A percentile compares a stretch with the other conserved stretches of the same genome.
phyloP scores from a whole-genome alignment of 768 basidiomycete species.

The Boletus subparvulus region DNA sequence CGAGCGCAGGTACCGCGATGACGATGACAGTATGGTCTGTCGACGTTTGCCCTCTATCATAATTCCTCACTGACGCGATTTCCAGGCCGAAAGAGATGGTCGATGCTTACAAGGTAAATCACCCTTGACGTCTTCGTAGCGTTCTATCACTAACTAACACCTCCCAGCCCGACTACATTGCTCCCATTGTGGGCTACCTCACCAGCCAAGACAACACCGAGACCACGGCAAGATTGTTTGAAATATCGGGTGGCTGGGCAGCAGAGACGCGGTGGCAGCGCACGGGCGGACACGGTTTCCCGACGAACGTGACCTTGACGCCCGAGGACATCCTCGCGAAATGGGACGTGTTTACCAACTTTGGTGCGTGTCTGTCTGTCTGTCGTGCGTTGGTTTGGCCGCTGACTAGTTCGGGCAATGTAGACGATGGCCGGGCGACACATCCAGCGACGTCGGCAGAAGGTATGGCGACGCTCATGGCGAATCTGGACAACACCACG shows the following conservation, averaged over 20 bases:
- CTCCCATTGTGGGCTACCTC: constrained; percentile 90
- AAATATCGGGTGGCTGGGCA: constrained; percentile 88
- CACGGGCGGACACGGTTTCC: constrained; percentile 84
- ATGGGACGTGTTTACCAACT: constrained; percentile 83
- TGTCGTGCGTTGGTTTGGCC: background rate
- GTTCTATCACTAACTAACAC: background rate
- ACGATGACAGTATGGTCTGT: constrained; percentile 72
- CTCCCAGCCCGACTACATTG: constrained; percentile 80
- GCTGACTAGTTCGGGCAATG: background rate
- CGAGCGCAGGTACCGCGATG: constrained; percentile 90
- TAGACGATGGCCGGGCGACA: constrained; percentile 81
- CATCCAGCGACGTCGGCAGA: constrained; percentile 75
- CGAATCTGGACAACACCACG: constrained; percentile 48
- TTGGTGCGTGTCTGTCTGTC: constrained; percentile 50
- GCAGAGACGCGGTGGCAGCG: constrained; percentile 93
- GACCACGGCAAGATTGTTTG: constrained; percentile 76
- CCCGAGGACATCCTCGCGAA: constrained; percentile 80
- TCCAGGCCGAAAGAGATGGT: constrained; percentile 79
- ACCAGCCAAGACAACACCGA: constrained; percentile 77
- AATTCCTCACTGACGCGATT: background rate
- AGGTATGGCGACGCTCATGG: constrained; percentile 72
- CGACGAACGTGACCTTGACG: constrained; percentile 66
- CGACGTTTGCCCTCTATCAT: constrained; percentile 16
- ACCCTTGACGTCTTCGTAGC: background rate
- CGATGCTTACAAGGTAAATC: constrained; percentile 77